These are phyloP conservation scores for Cyphellophora attinorum DNA, from an alignment of 2,329 filamentous ascomycete species.

Conservation along the genomic window DNA sequence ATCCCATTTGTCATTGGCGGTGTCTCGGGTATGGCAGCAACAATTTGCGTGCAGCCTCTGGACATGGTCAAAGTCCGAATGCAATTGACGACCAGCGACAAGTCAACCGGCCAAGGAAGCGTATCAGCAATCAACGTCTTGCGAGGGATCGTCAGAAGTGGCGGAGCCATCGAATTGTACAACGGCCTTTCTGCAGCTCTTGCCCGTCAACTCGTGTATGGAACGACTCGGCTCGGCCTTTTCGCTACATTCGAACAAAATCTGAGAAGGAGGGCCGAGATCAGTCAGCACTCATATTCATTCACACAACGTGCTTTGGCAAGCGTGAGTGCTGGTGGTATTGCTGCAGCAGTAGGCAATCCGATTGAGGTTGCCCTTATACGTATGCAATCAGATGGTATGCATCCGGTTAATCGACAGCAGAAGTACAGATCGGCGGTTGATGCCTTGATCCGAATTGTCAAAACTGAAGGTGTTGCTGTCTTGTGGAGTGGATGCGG, in stretches of 20 bases:
- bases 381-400: slow-evolving; percentile 92
- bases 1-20: slow-evolving; percentile 94
- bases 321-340: slow-evolving; percentile 70
- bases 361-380: slow-evolving; percentile 91
- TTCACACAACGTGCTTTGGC: slow-evolving; percentile 80
- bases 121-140: slow-evolving; percentile 69
- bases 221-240: slow-evolving; percentile 85
- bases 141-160: slow-evolving; percentile 67
- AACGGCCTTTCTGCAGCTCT: slow-evolving; percentile 88
- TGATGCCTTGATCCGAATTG: slow-evolving; percentile 73
- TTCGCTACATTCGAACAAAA: slow-evolving; percentile 87
- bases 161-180: slow-evolving; percentile 79
- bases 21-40: slow-evolving; percentile 83
- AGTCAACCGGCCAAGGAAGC: too few species aligned
- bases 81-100: slow-evolving; percentile 77
- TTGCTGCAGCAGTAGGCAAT: slow-evolving; percentile 90
- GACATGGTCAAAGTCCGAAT: slow-evolving; percentile 99
- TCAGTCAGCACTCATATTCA: slow-evolving; percentile 58
- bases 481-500: slow-evolving; percentile 84
- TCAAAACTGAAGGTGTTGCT: slow-evolving; percentile 67
- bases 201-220: slow-evolving; percentile 90
- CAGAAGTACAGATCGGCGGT: slow-evolving; percentile 94
- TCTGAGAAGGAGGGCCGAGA: slow-evolving; percentile 60
- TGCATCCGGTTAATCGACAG: slow-evolving; percentile 72
- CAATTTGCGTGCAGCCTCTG: slow-evolving; percentile 80